Conservation (phyloP, 164 flowering plant species). For the Umbellularia californica region DNA sequence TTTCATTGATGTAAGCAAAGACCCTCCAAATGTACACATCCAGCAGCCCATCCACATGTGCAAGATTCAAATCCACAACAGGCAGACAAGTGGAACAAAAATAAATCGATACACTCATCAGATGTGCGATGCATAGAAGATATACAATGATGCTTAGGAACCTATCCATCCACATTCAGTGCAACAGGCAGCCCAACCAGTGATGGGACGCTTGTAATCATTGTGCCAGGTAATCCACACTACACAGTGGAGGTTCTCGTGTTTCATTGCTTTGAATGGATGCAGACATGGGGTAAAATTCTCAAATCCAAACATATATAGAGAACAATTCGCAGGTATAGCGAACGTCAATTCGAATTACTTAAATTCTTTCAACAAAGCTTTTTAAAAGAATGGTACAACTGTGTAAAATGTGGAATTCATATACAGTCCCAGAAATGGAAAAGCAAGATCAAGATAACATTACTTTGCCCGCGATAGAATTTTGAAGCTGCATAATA, state of each 20-base stretch:
- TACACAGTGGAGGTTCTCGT: neutral
- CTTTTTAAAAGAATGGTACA: neutral
- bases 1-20: neutral
- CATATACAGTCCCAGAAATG: neutral
- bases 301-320: neutral
- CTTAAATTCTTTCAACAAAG: neutral
- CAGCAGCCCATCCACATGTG: neutral
- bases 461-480: constrained; percentile 79
- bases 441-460: constrained; percentile 5
- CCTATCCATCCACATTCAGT: neutral
- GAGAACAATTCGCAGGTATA: neutral
- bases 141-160: neutral
- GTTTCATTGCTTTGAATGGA: neutral
- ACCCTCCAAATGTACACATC: neutral
- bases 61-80: neutral
- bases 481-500: constrained; percentile 64
- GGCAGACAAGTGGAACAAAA: neutral
- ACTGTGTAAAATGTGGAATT: neutral
- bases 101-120: neutral
- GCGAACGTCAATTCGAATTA: neutral
- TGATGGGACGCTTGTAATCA: neutral
- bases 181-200: neutral
- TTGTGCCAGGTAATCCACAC: neutral
- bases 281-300: neutral
- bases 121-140: neutral